Conservation (phyloP, 805 yeast genomes). For the Candida palmyrensis region DNA sequence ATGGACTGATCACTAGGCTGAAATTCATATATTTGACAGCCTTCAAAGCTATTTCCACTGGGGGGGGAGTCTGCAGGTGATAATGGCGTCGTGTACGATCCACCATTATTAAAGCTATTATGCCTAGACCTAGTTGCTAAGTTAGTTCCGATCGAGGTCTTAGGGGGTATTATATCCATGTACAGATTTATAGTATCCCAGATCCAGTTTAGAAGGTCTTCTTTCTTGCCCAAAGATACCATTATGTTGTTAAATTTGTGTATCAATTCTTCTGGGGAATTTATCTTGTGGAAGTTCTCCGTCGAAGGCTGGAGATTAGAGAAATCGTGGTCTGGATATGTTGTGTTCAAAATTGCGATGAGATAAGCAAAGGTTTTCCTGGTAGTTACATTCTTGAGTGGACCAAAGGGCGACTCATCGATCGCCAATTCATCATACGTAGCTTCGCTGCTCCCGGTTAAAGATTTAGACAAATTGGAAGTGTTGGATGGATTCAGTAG, state of each 20-base stretch:
- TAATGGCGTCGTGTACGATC: constrained; percentile 3
- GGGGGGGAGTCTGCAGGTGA: constrained; percentile 15
- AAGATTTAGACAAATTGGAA: constrained; percentile 15
- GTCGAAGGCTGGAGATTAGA: constrained; percentile 81
- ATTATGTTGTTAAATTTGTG: constrained; percentile 74
- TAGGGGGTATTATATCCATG: constrained; percentile 54
- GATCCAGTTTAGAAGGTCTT: constrained; percentile 52
- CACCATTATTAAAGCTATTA: constrained; percentile 14
- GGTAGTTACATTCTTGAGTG: constrained; percentile 78
- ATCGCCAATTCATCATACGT: constrained; percentile 15
- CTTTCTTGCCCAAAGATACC: constrained; percentile 42
- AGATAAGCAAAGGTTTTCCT: constrained; percentile 87
- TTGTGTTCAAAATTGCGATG: constrained; percentile 83
- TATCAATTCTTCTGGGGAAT: constrained; percentile 42
- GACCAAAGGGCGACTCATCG: constrained; percentile 80
- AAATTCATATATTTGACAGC: constrained; percentile 60
- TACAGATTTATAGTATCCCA: constrained; percentile 88
- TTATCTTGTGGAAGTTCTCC: constrained; percentile 36
- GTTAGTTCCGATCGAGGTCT: constrained; percentile 11
- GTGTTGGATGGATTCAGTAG: background rate
- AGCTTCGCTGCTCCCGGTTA: constrained; percentile 11
- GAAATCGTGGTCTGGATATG: constrained; percentile 96
- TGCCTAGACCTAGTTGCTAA: constrained; percentile 17
- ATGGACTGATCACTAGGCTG: constrained; percentile 59
- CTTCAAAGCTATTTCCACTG: constrained; percentile 19